These are phyloP conservation scores for Amphicarpaea edgeworthii DNA, from an alignment of 306 rosid species.

Conservation along the genomic window DNA sequence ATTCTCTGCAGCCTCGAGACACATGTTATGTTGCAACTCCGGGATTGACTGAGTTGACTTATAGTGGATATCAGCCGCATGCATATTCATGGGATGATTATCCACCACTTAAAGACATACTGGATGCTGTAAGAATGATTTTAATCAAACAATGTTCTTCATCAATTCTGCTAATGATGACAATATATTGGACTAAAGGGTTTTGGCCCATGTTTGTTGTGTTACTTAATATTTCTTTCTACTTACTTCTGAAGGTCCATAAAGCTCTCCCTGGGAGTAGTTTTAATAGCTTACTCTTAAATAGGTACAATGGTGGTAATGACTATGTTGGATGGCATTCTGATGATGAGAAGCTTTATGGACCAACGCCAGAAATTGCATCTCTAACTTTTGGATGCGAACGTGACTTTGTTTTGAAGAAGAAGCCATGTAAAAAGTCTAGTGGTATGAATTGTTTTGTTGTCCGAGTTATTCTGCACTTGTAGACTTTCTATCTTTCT, in stretches of 20 bases:
- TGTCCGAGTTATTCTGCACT: conserved; percentile 4
- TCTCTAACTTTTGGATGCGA: conserved; percentile 88
- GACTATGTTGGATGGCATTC: conserved; percentile 97
- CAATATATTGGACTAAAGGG: conserved; percentile 18
- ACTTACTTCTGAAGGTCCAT: conserved; percentile 67
- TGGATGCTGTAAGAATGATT: conserved; percentile 68
- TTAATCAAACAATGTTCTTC: conserved; percentile 26
- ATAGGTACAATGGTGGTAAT: conserved; percentile 86
- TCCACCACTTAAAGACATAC: conserved; percentile 76
- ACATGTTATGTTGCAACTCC: conserved; percentile 88
- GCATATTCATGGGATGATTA: conserved; percentile 89
- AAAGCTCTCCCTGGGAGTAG: conserved; percentile 89
- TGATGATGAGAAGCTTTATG: conserved; percentile 93
- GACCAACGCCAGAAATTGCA: conserved; percentile 84
- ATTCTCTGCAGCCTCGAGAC: conserved; percentile 82
- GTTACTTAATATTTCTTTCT: conserved; percentile 22
- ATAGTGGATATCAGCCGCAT: conserved; percentile 87
- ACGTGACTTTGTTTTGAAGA: conserved; percentile 86
- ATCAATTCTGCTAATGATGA: conserved; percentile 18
- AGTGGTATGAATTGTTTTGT: conserved; percentile 53
- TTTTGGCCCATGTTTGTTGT: conserved; percentile 3
- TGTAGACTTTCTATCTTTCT: no score
- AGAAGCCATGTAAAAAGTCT: conserved; percentile 60
- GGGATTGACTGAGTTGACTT: conserved; percentile 73
- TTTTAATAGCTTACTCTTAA: conserved; percentile 88